Base-by-base conservation (phyloP, 768 basidiomycete species). In the Tricholoma furcatifolium region DNA sequence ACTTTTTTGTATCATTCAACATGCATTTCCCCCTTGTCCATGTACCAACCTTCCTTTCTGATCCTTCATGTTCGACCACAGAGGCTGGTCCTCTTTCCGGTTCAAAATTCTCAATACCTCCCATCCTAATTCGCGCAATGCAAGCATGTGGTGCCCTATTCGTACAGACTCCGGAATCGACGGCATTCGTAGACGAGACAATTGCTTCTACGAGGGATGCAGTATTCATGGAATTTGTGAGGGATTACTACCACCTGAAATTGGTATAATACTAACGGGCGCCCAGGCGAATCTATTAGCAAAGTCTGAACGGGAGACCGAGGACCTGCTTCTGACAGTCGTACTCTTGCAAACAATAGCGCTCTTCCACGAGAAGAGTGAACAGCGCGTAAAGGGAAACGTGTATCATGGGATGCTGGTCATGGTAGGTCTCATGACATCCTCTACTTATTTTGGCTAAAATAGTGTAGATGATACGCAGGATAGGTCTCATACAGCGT, bases 331-430 rank as follows among this genome's bases (percentile, higher is more conserved):
- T 20, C 62, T 81, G 32, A 73, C 79, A 18, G 73, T 75, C 35
- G 72, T 76, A n/a, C 67, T 83, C 30, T 65, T 82, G 14, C 83
- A 81, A 65, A 84, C 76, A 17, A 82, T 80, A 60, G 83, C 83
- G 17, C 66, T 79, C 30, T 80, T 76, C 62, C 81, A 79, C 60
- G 77, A 79, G 65, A 74, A 72, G 47, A 60, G 68, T 45, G 75
- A 77, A 38, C 76, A 79, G 58, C 71, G 79, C 52, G 72, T 70
- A 24, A 70, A 70, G 47, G 79, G 78, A 41, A 81, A 67, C 53
- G 67, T 76, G n/a, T 85, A 80, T 61, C 85, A 80, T 66, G 75
- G 75, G 34, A 80, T 82, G 75, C 75, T 87, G 21, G 77, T 83
- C 43, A 76, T 76, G 74, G 84, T 84, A 61, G 61, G 74, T 71